Evolutionary conservation across 805 yeast genomes (phyloP).

Genomic region (Maudiozyma saulgeensis): DNA sequence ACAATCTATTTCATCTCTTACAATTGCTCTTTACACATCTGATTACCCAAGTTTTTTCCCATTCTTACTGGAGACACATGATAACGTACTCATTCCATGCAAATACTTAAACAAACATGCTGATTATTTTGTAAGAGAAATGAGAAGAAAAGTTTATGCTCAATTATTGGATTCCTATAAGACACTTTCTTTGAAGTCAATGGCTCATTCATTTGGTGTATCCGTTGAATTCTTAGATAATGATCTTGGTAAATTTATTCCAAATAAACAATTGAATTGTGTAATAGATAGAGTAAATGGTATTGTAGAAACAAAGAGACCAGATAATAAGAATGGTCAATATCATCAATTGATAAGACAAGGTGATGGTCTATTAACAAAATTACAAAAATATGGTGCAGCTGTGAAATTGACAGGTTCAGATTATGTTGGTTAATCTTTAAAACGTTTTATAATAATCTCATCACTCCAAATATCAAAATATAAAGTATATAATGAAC

Average conservation of each 20-base stretch:
- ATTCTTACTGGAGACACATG: conserved; percentile 67
- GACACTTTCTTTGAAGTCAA: conserved; percentile 77
- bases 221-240: conserved; percentile 74
- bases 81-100: conserved; percentile 53
- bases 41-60: conserved; percentile 77
- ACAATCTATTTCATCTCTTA: conserved; percentile 72
- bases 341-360: conserved; percentile 80
- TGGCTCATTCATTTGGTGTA: conserved; percentile 94
- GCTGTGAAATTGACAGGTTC: conserved; percentile 94
- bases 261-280: conserved; percentile 88
- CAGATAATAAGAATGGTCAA: conserved; percentile 92
- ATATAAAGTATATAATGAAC: background rate
- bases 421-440: conserved; percentile 42
- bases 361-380: conserved; percentile 87
- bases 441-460: background rate
- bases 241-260: conserved; percentile 84
- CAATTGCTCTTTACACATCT: conserved; percentile 80
- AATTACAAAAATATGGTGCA: conserved; percentile 92
- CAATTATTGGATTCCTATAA: conserved; percentile 92
- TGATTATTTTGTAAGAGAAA: conserved; percentile 76
- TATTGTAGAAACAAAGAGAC: conserved; percentile 89
- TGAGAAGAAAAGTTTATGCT: conserved; percentile 90
- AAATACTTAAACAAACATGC: conserved; percentile 70
- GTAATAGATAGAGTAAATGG: conserved; percentile 94
- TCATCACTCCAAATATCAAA: background rate